Evolutionary conservation across 768 basidiomycete species (phyloP), one percentile per base, ranked within the genome.

Genomic region (Leucocoprinus sp.): DNA sequence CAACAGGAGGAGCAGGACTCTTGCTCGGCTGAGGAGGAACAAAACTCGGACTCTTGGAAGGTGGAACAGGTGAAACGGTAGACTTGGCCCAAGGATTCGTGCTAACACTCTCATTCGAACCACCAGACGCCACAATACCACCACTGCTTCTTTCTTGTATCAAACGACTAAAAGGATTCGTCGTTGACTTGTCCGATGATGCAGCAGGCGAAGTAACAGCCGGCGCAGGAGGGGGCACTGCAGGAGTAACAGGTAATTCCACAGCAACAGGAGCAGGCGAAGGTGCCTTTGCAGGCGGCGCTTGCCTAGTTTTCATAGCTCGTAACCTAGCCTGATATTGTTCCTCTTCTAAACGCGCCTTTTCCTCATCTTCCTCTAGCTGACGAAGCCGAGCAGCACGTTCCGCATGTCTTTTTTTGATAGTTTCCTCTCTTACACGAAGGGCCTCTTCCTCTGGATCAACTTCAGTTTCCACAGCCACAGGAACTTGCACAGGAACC

Each of bases 371-470:
- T 43, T 76, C 73, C 60, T 92, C 86, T 15, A 90, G 69, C 53
- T 78, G 73, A 40, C 84, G 78, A 15, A 93, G 63, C 39, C 82
- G 69, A 37, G 74, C 84, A 14, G 71, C 72, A 1, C 87, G 76
- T n/a, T 75, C 89, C 53, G 84, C 84, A 2, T 78, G 75, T 50
- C 80, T 80, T 59, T 82, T 84, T 40, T 71, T 70, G n/a, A 92
- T 56, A 2, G 74, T 75, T 49, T 75, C 84, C 59, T 92, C 85
- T 9, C 84, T 75, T 9, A 71, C 76, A 43, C 72, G 74, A 8
- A 96, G 58, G 12, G 66, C 71, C 35, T 74, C 78, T 50, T 96
- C 93, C 59, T 92, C 90, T 0, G 79, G 79, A 52, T 95, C 91
- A 35, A 82, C 71, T 47, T 72, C 65, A 2, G 73, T 75, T 17